Evolutionary conservation across 75 land plant species (phyloP).

Genomic region (Picea glauca): DNA sequence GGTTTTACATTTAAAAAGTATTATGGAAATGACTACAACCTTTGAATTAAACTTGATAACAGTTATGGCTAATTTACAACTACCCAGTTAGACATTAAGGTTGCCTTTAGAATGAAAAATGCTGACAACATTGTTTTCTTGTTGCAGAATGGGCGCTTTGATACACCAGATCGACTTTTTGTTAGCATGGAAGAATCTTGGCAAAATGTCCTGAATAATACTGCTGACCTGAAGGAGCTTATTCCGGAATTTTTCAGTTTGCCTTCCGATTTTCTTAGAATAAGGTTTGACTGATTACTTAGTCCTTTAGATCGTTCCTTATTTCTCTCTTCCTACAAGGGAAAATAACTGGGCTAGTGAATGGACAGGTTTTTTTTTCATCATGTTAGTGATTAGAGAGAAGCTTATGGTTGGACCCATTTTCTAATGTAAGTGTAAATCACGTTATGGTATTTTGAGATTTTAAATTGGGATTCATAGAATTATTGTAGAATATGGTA

Average conservation of each 20-base stretch:
- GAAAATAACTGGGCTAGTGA: constrained; percentile 1
- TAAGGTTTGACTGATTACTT: constrained; percentile 22
- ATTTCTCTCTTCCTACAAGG: neutral
- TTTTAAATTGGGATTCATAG: neutral
- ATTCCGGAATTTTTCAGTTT: constrained; percentile 43
- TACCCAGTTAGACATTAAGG: neutral
- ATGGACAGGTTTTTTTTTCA: neutral
- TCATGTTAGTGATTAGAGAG: neutral
- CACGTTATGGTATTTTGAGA: neutral
- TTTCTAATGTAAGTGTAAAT: neutral
- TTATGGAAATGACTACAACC: neutral
- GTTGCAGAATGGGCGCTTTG: constrained; percentile 51
- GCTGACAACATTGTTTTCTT: neutral
- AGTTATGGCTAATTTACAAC: neutral
- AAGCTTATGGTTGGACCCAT: neutral
- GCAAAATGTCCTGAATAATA: constrained; percentile 44
- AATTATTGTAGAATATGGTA: neutral
- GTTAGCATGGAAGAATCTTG: constrained; percentile 41
- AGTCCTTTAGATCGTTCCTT: neutral
- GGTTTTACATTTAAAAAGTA: neutral
- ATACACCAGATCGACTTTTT: constrained; percentile 49
- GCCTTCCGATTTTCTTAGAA: constrained; percentile 39
- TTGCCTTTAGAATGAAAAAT: neutral
- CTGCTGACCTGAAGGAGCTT: constrained; percentile 46
- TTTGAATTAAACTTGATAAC: neutral